These are phyloP conservation scores for Schoenoplectus triqueter DNA, from an alignment of 202 grass and related monocot species.

Conservation along the genomic window DNA sequence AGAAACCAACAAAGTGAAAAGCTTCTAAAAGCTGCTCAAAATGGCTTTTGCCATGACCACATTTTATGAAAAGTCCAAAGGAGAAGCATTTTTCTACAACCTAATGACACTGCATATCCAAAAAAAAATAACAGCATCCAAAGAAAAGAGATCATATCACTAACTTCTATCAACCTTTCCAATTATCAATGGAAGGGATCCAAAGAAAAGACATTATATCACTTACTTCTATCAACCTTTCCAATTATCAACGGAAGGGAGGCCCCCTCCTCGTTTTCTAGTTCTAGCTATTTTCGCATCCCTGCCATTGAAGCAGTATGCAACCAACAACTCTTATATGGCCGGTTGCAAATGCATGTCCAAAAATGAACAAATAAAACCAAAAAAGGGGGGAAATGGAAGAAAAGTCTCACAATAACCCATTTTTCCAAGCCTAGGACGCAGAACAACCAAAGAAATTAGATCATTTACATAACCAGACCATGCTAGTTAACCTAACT, in stretches of 20 bases:
- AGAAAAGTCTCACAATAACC: slow-evolving; percentile 6
- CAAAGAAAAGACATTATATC: slow-evolving; percentile 10
- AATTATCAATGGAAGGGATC: slow-evolving; percentile 33
- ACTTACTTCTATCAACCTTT: slow-evolving; percentile 34
- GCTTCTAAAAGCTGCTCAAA: slow-evolving; percentile 31
- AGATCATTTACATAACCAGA: slow-evolving; percentile 35
- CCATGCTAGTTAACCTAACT: slow-evolving; percentile 41
- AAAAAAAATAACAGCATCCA: background rate
- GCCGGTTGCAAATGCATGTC: slow-evolving; percentile 1
- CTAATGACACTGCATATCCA: too few relatives aligned
- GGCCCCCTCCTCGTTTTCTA: background rate
- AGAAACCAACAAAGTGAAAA: slow-evolving; percentile 28
- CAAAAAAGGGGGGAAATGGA: background rate
- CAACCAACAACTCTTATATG: background rate
- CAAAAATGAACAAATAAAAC: slow-evolving; percentile 27
- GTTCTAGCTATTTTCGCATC: slow-evolving; percentile 12
- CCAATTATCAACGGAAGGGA: slow-evolving; percentile 27
- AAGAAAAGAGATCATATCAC: background rate
- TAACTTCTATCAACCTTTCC: slow-evolving; percentile 33
- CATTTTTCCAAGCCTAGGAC: slow-evolving; percentile 16
- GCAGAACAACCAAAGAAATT: slow-evolving; percentile 20
- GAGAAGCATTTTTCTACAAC: slow-evolving; percentile 3
- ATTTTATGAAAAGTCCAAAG: slow-evolving; percentile 26
- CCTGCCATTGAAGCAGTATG: slow-evolving; percentile 20
- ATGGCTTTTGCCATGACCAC: slow-evolving; percentile 26